Base-by-base conservation (phyloP, 805 yeast genomes). In the Sugiyamaella marilandica region DNA sequence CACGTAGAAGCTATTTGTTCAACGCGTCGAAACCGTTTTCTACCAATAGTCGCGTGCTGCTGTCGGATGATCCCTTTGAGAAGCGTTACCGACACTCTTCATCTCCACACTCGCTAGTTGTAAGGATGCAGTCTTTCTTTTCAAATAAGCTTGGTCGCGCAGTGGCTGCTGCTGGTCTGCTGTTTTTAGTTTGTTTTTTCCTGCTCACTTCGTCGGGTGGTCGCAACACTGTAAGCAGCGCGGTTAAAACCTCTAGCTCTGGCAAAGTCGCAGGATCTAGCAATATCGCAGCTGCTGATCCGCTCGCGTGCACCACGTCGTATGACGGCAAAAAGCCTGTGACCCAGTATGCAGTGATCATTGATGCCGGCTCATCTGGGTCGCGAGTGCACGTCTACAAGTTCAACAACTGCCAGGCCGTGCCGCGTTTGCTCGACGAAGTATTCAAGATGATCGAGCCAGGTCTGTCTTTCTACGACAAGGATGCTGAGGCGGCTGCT, bases 361-460 rank as follows among this genome's bases (percentile, higher is more conserved):
- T 94, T 52, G 99, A 94, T 74, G 99, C 99, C 7, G 99, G 99
- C 8, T 91, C 98, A 1, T 85, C 96, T 13, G 99, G 99, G 32
- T 90, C 97, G 13, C 83, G 99, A 69, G 87, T 94, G 37, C 99
- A 95, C 70, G 84, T 94, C 46, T 94, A 95, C 71, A 83, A 86
- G 62, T 94, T 94, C 73, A 87, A 89, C 72, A 83, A 88, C 52
- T 91, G 98, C 66, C 76, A 75, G 46, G 80, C 86, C 36, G 92
- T 96, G 52, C 98, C 99, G 43, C 76, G 73, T 54, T 82, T 94
- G 60, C 70, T 89, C 52, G 74, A 77, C 47, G 99, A 94, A 73
- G 80, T 78, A 51, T 94, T 94, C 68, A 74, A 90, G 65, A 89
- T 87, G 97, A 72, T 85, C 61, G 83, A 88, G 58, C 97, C 97